A percentile compares a stretch with the other conserved stretches of the same genome.
These are phyloP conservation scores for Neophaeococcomyces mojaviensis DNA, from an alignment of 2,329 filamentous ascomycete genomes.

Conservation along the genomic window DNA sequence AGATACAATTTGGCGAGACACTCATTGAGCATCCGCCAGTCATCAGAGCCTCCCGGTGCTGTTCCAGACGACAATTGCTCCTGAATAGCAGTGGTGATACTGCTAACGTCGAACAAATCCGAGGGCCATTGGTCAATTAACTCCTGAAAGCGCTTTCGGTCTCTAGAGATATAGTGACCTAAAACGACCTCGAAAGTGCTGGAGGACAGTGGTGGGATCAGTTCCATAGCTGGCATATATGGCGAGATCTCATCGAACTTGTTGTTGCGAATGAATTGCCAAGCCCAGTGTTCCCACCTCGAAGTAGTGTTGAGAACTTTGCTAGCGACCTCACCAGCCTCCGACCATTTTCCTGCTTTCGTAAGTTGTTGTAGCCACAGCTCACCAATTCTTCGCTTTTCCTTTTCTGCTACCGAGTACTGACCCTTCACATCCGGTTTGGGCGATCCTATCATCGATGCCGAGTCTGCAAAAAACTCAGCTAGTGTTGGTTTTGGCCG, in stretches of 20 bases:
- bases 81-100: constrained; percentile 70
- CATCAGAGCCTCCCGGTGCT: constrained; percentile 62
- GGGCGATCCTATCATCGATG: constrained; percentile 55
- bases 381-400: constrained; percentile 86
- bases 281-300: constrained; percentile 93
- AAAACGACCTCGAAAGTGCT: constrained; percentile 84
- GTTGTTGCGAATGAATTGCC: constrained; percentile 77
- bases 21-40: constrained; percentile 87
- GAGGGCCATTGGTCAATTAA: constrained; percentile 76
- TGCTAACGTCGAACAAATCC: constrained; percentile 72
- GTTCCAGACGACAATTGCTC: constrained; percentile 72
- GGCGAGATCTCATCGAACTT: constrained; percentile 85
- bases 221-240: constrained; percentile 68
- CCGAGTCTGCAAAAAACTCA: constrained; percentile 68
- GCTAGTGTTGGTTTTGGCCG: constrained; percentile 41
- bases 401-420: constrained; percentile 65
- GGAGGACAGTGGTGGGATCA: constrained; percentile 70
- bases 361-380: constrained; percentile 87
- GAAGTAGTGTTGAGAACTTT: constrained; percentile 72
- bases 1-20: constrained; percentile 78
- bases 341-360: constrained; percentile 63
- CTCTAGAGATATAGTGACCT: constrained; percentile 74
- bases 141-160: constrained; percentile 68
- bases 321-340: constrained; percentile 72
- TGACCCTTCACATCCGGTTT: constrained; percentile 17